phyloP scores from a whole-genome alignment of 129 eudicot genomes.

The Deinandra increscens region DNA sequence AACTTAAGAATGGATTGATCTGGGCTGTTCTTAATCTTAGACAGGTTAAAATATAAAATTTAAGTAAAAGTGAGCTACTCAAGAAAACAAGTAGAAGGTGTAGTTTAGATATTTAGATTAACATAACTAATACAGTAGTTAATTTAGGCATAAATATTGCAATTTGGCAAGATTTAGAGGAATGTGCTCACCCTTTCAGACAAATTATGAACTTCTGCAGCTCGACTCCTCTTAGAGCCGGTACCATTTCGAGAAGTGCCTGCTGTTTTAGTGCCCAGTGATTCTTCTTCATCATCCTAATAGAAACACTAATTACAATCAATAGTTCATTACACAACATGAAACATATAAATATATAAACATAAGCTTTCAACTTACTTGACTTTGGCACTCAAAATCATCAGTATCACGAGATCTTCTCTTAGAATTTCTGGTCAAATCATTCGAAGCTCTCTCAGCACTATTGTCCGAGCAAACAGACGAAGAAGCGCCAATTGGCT shows the following conservation, averaged over 20 bases:
- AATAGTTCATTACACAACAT: no score
- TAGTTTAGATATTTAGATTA: no score
- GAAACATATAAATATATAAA: not conserved
- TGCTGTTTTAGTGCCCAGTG: constrained; percentile 49
- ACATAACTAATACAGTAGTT: not conserved
- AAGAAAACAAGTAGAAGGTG: not conserved
- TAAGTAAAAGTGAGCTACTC: not conserved
- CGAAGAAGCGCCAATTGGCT: constrained; percentile 71
- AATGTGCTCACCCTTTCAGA: constrained; percentile 83
- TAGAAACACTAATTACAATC: constrained; percentile 16
- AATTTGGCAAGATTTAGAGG: not conserved
- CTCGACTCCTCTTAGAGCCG: constrained; percentile 93
- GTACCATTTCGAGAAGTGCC: constrained; percentile 57
- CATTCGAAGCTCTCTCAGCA: constrained; percentile 72
- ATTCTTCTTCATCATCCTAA: constrained; percentile 88
- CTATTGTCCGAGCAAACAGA: constrained; percentile 95
- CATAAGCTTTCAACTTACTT: constrained; percentile 48
- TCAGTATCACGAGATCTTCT: constrained; percentile 68
- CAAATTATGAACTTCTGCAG: constrained; percentile 98
- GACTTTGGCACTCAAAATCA: constrained; percentile 74
- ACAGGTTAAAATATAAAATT: not conserved
- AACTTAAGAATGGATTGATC: not conserved
- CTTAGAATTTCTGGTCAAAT: constrained; percentile 49
- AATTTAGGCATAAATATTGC: not conserved
- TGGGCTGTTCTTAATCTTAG: not conserved